These are phyloP conservation scores for Hordeum pubiflorum DNA, from an alignment of 202 grass and related monocot genomes.

Conservation along the genomic window DNA sequence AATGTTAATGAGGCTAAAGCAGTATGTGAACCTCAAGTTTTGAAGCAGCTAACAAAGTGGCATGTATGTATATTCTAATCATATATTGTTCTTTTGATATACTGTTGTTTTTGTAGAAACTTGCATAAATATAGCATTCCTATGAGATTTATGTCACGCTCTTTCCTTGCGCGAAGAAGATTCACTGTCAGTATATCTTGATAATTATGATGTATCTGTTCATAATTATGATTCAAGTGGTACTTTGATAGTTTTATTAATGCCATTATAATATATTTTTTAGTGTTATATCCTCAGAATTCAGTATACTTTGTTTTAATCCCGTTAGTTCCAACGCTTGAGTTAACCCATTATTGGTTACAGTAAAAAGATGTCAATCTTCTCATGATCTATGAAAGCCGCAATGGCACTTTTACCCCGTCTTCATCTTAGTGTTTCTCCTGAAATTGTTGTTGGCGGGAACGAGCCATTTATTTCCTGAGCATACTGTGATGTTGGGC, in stretches of 20 bases:
- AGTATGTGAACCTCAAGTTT: constrained; percentile 78
- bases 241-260: background rate
- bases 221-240: background rate
- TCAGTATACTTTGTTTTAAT: background rate
- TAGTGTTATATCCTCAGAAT: background rate
- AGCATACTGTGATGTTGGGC: background rate
- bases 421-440: background rate
- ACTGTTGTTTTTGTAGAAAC: background rate
- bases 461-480: background rate
- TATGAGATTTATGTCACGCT: constrained; percentile 13
- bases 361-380: background rate
- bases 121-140: constrained; percentile 2
- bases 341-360: background rate
- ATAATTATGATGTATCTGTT: background rate
- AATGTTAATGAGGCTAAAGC: constrained; percentile 61
- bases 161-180: background rate
- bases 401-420: background rate
- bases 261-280: background rate
- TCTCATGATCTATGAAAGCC: constrained; percentile 5
- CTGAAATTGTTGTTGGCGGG: background rate
- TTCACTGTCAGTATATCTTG: background rate
- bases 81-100: background rate
- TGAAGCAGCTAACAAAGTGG: constrained; percentile 74
- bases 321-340: background rate
- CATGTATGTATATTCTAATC: constrained; percentile 54